Percentiles rank a stretch among this genome's conserved stretches.
phyloP scores from a whole-genome alignment of 2,329 filamentous ascomycete genomes.

The Erysiphe neolycopersici region DNA sequence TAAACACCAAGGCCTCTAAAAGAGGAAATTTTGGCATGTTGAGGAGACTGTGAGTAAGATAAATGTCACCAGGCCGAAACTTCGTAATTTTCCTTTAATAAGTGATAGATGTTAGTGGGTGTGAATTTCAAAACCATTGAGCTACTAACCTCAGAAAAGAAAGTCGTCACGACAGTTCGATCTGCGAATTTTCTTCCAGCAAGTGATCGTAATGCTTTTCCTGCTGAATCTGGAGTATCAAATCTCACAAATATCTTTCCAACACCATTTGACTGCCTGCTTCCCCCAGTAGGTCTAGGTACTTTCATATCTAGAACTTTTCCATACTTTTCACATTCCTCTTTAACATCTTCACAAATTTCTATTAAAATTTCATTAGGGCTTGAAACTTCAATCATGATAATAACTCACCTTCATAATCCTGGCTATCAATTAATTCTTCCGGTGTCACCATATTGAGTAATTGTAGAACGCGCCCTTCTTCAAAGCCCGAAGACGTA shows the following conservation, averaged over 20 bases:
- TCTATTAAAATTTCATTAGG: conserved; percentile 25
- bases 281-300: conserved; percentile 60
- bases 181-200: conserved; percentile 91
- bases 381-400: background rate
- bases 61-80: conserved; percentile 13
- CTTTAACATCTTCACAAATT: conserved; percentile 82
- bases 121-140: background rate
- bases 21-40: background rate
- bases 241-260: conserved; percentile 98
- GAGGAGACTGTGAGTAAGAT: background rate
- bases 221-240: conserved; percentile 47
- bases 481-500: conserved; percentile 49
- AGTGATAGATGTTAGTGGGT: conserved; percentile 12
- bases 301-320: conserved; percentile 72
- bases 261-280: conserved; percentile 62
- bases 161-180: conserved; percentile 85
- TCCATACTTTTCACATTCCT: conserved; percentile 85
- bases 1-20: background rate
- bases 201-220: conserved; percentile 65
- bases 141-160: conserved; percentile 59
- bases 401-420: conserved; percentile 57
- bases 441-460: conserved; percentile 98
- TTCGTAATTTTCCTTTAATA: conserved; percentile 64
- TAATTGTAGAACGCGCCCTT: conserved; percentile 64
- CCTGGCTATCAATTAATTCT: conserved; percentile 76